A percentile compares a stretch with the other conserved stretches of the same genome.
Evolutionary conservation across 495 filamentous ascomycete species (phyloP).

Genomic region (Saxophila tyrrhenica): DNA sequence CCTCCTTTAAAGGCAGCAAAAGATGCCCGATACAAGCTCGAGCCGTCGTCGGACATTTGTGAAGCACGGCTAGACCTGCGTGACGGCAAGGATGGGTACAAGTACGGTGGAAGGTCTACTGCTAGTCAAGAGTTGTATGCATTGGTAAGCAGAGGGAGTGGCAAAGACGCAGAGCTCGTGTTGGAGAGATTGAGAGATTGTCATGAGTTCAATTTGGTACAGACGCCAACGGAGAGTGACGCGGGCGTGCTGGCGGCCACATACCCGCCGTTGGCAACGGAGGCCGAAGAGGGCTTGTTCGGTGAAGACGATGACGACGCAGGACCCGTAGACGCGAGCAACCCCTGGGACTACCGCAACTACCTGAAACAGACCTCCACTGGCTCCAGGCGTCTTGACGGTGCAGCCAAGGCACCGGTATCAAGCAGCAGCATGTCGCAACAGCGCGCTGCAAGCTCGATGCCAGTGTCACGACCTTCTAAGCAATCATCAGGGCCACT

Average conservation of each 20-base stretch:
- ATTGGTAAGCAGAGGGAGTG: neutral
- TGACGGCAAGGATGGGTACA: slow-evolving; percentile 3
- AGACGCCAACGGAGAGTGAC: neutral
- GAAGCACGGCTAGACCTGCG: neutral
- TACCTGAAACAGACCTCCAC: slow-evolving; percentile 4
- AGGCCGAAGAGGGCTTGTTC: neutral
- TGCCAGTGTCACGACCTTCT: neutral
- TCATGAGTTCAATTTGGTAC: slow-evolving; percentile 9
- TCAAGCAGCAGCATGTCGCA: too few species aligned
- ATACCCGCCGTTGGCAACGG: slow-evolving; percentile 1
- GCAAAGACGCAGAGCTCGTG: slow-evolving; percentile 1
- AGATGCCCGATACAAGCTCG: neutral
- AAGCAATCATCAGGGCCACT: neutral
- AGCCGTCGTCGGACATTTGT: neutral
- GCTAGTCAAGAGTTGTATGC: neutral
- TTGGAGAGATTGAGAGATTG: slow-evolving; percentile 6
- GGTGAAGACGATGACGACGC: neutral
- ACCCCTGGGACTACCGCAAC: slow-evolving; percentile 15
- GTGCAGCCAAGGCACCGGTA: neutral
- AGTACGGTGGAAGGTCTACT: neutral
- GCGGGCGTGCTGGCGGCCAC: neutral
- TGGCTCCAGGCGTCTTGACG: neutral
- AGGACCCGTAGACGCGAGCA: slow-evolving; percentile 4
- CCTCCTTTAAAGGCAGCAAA: neutral
- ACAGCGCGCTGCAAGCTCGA: neutral